Conservation (phyloP, 2,329 filamentous ascomycete genomes). For the Metarhizium album region DNA sequence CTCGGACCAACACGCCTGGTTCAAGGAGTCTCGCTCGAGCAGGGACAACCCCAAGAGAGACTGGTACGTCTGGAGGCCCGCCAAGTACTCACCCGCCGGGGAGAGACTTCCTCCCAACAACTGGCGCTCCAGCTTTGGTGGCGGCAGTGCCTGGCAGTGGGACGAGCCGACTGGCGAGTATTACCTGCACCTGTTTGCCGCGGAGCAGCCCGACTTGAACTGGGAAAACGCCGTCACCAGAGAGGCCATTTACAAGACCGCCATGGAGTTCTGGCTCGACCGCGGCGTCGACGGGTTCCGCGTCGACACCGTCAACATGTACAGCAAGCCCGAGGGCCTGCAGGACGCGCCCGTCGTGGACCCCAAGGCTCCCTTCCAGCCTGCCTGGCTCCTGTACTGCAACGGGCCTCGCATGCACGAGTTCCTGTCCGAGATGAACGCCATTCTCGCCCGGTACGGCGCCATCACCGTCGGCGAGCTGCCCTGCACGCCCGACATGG, state of each 20-base stretch:
- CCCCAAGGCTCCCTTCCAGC: conserved; percentile 35
- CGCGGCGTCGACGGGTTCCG: conserved; percentile 63
- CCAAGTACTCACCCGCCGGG: conserved; percentile 43
- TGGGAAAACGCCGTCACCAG: conserved; percentile 64
- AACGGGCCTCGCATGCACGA: conserved; percentile 62
- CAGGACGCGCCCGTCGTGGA: conserved; percentile 47
- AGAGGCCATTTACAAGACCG: conserved; percentile 56
- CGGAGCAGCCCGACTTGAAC: conserved; percentile 74
- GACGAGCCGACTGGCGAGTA: conserved; percentile 65
- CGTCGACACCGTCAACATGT: conserved; percentile 66
- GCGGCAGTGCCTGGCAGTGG: conserved; percentile 56
- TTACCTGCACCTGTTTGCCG: conserved; percentile 66
- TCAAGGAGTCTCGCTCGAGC: conserved; percentile 52
- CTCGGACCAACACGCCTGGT: conserved; percentile 61
- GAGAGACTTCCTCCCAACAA: conserved; percentile 63
- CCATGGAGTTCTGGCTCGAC: conserved; percentile 72
- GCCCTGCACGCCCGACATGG: conserved; percentile 47
- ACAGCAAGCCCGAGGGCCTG: conserved; percentile 50
- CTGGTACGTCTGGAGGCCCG: conserved; percentile 55
- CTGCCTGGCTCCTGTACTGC: conserved; percentile 45
- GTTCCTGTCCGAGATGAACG: conserved; percentile 55
- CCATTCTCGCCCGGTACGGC: conserved; percentile 47
- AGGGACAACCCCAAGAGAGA: conserved; percentile 53
- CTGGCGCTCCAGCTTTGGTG: conserved; percentile 54
- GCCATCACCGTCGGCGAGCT: conserved; percentile 64